These are phyloP conservation scores for Chlorella sp. DNA, from an alignment of 139 green algal genomes.

Conservation along the genomic window DNA sequence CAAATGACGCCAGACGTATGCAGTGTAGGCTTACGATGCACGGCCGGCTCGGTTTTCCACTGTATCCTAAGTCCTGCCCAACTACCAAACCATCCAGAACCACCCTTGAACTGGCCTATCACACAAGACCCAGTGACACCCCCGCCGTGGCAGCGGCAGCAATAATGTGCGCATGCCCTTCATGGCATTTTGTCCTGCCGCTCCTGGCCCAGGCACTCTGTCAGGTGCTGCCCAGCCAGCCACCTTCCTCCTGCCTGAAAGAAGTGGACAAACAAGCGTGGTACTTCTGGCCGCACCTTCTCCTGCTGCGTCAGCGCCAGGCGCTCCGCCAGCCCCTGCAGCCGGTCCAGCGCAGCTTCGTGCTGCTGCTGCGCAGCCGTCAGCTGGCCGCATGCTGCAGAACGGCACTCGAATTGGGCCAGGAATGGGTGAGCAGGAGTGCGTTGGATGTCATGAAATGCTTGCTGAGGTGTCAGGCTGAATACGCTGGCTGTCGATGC, in stretches of 20 bases:
- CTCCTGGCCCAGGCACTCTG: not conserved
- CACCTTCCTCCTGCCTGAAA: no score
- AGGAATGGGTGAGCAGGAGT: no score
- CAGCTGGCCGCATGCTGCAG: slow-evolving; percentile 30
- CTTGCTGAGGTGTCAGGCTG: not conserved
- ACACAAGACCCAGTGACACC: no score
- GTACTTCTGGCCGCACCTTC: not conserved
- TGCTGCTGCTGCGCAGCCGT: slow-evolving; percentile 27
- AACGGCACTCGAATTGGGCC: no score
- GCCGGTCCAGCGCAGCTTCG: slow-evolving; percentile 6
- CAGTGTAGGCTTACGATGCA: not conserved
- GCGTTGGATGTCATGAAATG: not conserved
- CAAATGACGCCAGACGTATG: not conserved
- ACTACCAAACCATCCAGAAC: no score
- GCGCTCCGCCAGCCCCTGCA: slow-evolving; percentile 17
- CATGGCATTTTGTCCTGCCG: no score
- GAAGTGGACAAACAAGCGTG: no score
- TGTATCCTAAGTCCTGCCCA: not conserved
- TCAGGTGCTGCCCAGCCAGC: not conserved
- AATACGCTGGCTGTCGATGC: no score
- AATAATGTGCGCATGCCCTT: no score
- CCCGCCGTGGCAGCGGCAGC: no score
- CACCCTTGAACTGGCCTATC: no score
- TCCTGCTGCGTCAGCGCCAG: slow-evolving; percentile 36
- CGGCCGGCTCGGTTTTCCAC: not conserved